Percentiles rank a stretch among this genome's conserved stretches.
Evolutionary conservation across 257 asterid genomes (phyloP).

Genomic region (Solanum pennellii): DNA sequence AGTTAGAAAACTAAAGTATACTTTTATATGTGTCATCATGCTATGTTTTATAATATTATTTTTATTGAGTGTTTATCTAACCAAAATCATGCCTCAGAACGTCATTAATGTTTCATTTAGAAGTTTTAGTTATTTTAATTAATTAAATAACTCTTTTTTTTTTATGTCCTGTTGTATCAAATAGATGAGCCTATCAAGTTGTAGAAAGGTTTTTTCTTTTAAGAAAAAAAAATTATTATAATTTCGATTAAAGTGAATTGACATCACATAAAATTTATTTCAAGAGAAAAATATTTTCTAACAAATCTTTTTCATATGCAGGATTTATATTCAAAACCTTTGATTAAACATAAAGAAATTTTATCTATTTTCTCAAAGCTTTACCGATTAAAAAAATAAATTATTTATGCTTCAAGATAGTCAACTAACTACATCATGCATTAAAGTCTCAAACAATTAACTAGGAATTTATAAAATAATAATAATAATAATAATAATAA

Average conservation of each 20-base stretch:
- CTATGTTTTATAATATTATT: background rate
- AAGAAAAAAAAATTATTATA: too few relatives aligned
- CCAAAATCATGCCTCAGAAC: background rate
- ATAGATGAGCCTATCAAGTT: background rate
- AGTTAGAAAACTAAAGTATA: background rate
- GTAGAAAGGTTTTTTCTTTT: background rate
- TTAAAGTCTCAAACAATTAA: background rate
- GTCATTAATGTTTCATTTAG: background rate
- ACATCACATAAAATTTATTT: fast-evolving
- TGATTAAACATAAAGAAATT: background rate
- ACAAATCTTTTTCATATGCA: background rate
- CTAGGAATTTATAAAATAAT: background rate
- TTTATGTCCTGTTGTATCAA: background rate
- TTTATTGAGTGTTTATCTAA: background rate
- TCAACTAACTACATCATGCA: background rate
- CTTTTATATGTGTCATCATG: background rate
- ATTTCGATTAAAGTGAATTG: background rate
- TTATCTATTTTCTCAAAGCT: fast-evolving
- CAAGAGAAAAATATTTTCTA: background rate
- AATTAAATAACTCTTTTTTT: background rate
- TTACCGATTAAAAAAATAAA: background rate
- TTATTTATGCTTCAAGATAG: background rate
- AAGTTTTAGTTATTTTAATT: background rate
- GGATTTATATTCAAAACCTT: background rate
- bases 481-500: background rate